phyloP scores from a whole-genome alignment of 2,329 filamentous ascomycete genomes.

The Trichocomaceae sp. region DNA sequence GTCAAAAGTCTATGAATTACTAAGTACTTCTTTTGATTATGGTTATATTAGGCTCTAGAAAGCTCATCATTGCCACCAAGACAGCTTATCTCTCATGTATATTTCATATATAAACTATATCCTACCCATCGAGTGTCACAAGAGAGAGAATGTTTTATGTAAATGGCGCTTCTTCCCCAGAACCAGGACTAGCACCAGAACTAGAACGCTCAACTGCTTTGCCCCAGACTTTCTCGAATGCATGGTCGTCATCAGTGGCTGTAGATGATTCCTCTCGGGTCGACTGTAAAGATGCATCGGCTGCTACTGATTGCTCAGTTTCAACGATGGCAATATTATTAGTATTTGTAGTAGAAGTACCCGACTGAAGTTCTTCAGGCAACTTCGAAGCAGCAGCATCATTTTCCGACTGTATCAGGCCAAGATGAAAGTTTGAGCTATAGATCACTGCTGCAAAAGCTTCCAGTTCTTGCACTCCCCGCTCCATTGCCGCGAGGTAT shows the following conservation, averaged over 20 bases:
- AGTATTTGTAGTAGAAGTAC: constrained; percentile 14
- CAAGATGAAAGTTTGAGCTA: constrained; percentile 41
- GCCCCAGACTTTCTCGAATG: constrained; percentile 33
- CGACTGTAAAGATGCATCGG: background rate
- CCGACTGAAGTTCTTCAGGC: constrained; percentile 13
- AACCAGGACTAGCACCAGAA: background rate
- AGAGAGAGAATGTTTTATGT: background rate
- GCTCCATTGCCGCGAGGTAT: constrained; percentile 40
- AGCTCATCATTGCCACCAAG: background rate
- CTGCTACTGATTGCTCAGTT: constrained; percentile 2
- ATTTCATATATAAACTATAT: background rate
- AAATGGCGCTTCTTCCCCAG: constrained; percentile 2
- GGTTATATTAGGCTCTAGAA: too few species aligned
- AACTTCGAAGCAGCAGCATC: background rate
- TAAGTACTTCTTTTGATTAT: too few species aligned
- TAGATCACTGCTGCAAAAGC: constrained; percentile 46
- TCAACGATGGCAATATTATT: constrained; percentile 11
- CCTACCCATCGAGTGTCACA: background rate
- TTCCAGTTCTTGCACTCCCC: constrained; percentile 42
- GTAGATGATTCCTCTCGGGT: background rate
- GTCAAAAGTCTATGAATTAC: background rate
- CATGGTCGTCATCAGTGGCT: constrained; percentile 19
- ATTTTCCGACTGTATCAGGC: constrained; percentile 22
- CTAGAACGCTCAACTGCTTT: constrained; percentile 25
- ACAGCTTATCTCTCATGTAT: background rate